Evolutionary conservation across 208 protist genomes (phyloP).

Genomic region (Tritrichomonas musculus): DNA sequence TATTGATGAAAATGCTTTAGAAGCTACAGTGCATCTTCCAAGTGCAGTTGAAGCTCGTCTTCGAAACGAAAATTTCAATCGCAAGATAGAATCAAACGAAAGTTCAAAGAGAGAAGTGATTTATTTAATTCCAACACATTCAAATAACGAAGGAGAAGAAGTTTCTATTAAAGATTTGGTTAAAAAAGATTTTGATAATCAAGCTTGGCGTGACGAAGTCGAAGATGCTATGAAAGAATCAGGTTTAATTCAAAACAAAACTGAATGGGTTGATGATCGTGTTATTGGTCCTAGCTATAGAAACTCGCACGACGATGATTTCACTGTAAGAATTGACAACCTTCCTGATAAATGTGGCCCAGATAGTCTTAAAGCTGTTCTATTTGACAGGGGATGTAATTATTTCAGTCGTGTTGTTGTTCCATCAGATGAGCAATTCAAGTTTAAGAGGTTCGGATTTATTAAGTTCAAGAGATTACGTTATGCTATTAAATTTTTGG

Average conservation of each 20-base stretch:
- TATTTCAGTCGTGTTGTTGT: neutral
- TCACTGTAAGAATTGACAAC: neutral
- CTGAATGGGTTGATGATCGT: neutral
- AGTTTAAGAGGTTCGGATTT: neutral
- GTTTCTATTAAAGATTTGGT: neutral
- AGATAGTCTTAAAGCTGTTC: neutral
- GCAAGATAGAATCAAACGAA: no score
- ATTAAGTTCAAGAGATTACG: neutral
- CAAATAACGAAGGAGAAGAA: neutral
- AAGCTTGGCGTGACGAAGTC: neutral
- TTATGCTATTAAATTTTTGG: neutral
- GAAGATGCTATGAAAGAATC: neutral
- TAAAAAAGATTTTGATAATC: neutral
- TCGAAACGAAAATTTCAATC: no score
- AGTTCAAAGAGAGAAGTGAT: no score
- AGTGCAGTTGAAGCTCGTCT: no score
- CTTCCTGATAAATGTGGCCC: neutral
- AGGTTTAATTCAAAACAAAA: neutral
- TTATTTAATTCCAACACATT: neutral
- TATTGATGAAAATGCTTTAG: no score
- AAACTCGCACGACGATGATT: neutral
- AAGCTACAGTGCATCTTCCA: no score
- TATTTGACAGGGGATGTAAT: neutral
- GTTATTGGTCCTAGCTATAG: neutral
- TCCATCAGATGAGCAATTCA: constrained; percentile 22